Evolutionary conservation across 2,329 filamentous ascomycete genomes (phyloP).

Genomic region (Cercospora zeae-maydis): DNA sequence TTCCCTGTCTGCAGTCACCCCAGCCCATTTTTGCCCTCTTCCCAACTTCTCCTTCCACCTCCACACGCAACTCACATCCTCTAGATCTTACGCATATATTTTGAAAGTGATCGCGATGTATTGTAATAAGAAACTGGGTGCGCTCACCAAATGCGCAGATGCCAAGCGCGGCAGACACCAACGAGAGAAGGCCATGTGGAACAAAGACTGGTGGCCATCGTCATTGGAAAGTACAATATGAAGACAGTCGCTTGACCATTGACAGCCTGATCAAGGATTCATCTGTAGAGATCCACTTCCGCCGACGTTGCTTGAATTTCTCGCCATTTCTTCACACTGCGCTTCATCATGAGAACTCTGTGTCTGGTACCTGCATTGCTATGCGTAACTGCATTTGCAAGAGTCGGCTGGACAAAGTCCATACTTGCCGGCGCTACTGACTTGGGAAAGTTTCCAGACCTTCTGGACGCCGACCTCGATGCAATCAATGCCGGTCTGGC

Average conservation of each 20-base stretch:
- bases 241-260: not conserved
- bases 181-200: not conserved
- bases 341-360: not conserved
- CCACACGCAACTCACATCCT: not conserved
- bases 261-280: not conserved
- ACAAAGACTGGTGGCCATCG: not conserved
- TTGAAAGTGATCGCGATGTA: too few species aligned
- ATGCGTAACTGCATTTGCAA: not conserved
- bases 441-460: conserved; percentile 33
- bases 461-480: conserved; percentile 53
- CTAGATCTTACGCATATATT: too few species aligned
- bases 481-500: conserved; percentile 51
- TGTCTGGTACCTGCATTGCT: not conserved
- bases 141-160: not conserved
- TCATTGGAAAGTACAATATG: not conserved
- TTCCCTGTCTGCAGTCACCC: not conserved
- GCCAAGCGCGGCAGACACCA: not conserved
- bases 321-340: not conserved
- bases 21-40: not conserved
- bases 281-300: not conserved
- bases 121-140: not conserved
- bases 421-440: not conserved
- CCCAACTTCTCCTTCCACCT: not conserved
- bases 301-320: not conserved
- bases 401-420: not conserved